Evolutionary conservation across 164 flowering plant genomes (phyloP).

Genomic region (Aristolochia contorta): DNA sequence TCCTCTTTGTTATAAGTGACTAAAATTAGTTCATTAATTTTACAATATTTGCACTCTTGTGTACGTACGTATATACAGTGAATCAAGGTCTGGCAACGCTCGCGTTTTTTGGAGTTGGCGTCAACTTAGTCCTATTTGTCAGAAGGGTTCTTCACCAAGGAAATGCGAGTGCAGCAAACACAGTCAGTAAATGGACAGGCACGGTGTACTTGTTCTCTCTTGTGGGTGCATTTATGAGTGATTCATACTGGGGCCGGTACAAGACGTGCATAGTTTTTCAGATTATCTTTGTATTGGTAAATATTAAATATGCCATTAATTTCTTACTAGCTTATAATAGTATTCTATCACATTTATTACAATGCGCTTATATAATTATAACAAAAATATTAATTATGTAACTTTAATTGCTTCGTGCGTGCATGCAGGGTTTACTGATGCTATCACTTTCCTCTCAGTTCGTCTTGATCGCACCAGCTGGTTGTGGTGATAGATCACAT

Average conservation of each 20-base stretch:
- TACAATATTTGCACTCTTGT: too few relatives aligned
- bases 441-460: conserved; percentile 59
- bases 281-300: conserved; percentile 52
- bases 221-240: conserved; percentile 78
- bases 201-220: conserved; percentile 74
- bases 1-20: too few relatives aligned
- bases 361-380: too few relatives aligned
- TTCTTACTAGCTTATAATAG: too few relatives aligned
- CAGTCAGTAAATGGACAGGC: conserved; percentile 76
- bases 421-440: conserved; percentile 47
- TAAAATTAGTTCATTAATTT: too few relatives aligned
- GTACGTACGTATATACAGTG: conserved; percentile 29
- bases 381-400: too few relatives aligned
- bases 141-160: conserved; percentile 65
- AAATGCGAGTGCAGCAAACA: conserved; percentile 70
- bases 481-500: conserved; percentile 45
- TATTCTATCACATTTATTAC: too few relatives aligned
- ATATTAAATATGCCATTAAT: too few relatives aligned
- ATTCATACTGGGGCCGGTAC: conserved; percentile 82
- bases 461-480: conserved; percentile 49
- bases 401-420: too few relatives aligned
- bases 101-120: conserved; percentile 83
- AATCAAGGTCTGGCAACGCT: conserved; percentile 81
- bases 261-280: conserved; percentile 73
- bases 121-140: conserved; percentile 76